These are phyloP conservation scores for Triticum monococcum DNA, from an alignment of 176 grass and related monocot genomes.

Conservation along the genomic window DNA sequence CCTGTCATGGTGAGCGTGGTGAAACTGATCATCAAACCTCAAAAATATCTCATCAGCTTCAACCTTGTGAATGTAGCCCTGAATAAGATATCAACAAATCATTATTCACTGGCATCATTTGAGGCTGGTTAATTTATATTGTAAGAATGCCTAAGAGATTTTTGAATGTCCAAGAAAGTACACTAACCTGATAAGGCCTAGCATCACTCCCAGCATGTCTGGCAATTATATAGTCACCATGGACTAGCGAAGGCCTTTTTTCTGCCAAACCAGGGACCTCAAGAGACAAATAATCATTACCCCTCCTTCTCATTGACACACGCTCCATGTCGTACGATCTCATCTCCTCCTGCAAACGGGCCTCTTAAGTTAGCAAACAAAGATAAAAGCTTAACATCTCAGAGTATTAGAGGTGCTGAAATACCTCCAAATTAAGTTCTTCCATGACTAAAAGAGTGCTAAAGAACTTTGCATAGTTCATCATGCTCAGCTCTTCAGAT, in stretches of 20 bases:
- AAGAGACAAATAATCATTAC: conserved; percentile 57
- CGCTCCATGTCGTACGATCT: conserved; percentile 73
- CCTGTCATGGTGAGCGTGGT: conserved; percentile 38
- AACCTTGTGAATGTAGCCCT: conserved; percentile 93
- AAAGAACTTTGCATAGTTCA: conserved; percentile 66
- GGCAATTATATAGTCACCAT: conserved; percentile 67
- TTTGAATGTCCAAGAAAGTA: conserved; percentile 4
- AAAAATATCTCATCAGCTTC: conserved; percentile 91
- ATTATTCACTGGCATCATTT: conserved; percentile 32
- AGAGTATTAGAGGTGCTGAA: not conserved
- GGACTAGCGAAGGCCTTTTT: conserved; percentile 74
- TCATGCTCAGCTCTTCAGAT: conserved; percentile 50
- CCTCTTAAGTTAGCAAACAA: conserved; percentile 40
- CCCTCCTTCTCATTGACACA: conserved; percentile 64
- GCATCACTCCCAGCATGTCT: conserved; percentile 45
- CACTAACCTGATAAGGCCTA: conserved; percentile 61
- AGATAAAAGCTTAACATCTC: conserved; percentile 23
- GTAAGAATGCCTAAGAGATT: conserved; percentile 24
- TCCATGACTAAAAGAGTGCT: conserved; percentile 84
- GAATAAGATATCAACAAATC: conserved; percentile 31
- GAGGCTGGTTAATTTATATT: not conserved
- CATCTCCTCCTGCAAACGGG: conserved; percentile 66
- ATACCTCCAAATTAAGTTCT: conserved; percentile 91
- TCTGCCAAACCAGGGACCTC: conserved; percentile 86
- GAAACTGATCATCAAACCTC: conserved; percentile 61